These are phyloP conservation scores for Leccinum truebloodii DNA, from an alignment of 768 basidiomycete genomes.

Conservation along the genomic window DNA sequence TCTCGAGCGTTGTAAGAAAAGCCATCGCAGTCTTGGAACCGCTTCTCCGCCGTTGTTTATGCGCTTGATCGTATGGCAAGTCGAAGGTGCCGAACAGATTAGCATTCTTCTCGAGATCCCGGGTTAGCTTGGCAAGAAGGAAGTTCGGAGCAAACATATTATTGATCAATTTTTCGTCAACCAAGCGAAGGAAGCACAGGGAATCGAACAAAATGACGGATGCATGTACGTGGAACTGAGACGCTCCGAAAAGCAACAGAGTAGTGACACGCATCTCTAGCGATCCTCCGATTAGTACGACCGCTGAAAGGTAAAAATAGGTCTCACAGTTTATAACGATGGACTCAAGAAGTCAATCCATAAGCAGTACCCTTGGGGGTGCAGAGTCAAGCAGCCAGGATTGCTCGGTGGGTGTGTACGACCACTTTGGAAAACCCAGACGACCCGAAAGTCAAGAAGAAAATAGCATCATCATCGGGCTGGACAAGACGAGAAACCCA, in stretches of 20 bases:
- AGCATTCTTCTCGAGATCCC: conserved; percentile 30
- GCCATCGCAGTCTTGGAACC: conserved; percentile 38
- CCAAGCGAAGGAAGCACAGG: conserved; percentile 23
- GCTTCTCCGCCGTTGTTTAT: conserved; percentile 46
- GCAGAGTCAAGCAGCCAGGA: conserved; percentile 30
- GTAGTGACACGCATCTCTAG: conserved; percentile 38
- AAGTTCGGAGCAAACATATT: conserved; percentile 43
- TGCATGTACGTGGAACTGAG: conserved; percentile 19
- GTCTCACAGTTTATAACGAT: conserved; percentile 38
- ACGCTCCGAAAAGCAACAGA: conserved; percentile 31
- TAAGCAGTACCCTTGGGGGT: conserved; percentile 35
- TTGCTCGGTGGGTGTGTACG: conserved; percentile 36
- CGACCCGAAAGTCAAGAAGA: no score
- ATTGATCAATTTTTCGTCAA: conserved; percentile 35
- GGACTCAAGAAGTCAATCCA: conserved; percentile 30
- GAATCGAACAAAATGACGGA: conserved; percentile 20
- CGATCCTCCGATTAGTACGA: conserved; percentile 21
- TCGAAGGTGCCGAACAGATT: conserved; percentile 26
- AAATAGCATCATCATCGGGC: no score
- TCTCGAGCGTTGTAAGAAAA: conserved; percentile 35
- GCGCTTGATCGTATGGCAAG: conserved; percentile 32
- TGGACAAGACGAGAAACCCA: no score
- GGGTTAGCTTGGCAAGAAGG: conserved; percentile 39
- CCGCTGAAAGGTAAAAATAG: background rate
- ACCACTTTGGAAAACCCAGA: no score